Conservation (phyloP, 208 protist genomes). For the Acanthamoeba sp. region DNA sequence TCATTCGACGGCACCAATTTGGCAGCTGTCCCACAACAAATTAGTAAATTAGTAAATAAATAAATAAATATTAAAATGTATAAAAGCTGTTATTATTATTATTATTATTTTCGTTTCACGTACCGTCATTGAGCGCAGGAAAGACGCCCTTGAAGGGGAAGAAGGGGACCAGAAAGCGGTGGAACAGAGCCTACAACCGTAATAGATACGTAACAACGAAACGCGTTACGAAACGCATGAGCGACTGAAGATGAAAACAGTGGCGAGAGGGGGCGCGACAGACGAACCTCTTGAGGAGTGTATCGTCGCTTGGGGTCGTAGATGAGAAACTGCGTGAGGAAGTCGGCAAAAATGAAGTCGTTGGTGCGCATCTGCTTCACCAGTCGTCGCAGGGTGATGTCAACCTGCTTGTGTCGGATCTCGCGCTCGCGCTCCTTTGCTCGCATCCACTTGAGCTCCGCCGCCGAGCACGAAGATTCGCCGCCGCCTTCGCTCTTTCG, state of each 20-base stretch:
- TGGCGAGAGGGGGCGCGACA: too few species aligned
- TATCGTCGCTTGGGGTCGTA: constrained; percentile 47
- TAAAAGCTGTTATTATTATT: too few species aligned
- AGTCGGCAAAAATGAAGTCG: constrained; percentile 31
- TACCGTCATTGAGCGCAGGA: constrained; percentile 13
- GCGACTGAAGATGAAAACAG: background rate
- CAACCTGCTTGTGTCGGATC: background rate
- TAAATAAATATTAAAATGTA: background rate
- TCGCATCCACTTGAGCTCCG: constrained; percentile 19
- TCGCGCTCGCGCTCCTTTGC: constrained; percentile 11
- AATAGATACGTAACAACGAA: background rate
- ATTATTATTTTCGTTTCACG: too few species aligned
- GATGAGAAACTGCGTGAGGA: constrained; percentile 65
- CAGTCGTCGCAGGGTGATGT: constrained; percentile 33
- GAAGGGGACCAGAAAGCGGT: constrained; percentile 14
- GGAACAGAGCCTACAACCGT: background rate
- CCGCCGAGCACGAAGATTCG: background rate
- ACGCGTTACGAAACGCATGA: too few species aligned
- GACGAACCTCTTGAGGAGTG: constrained; percentile 38
- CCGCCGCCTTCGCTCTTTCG: background rate
- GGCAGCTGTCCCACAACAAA: background rate
- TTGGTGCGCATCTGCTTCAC: constrained; percentile 16
- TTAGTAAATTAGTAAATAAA: background rate
- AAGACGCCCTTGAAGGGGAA: constrained; percentile 35
- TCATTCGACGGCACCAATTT: background rate